phyloP scores from a whole-genome alignment of 2,329 filamentous ascomycete species.

The Venturia aucupariae region DNA sequence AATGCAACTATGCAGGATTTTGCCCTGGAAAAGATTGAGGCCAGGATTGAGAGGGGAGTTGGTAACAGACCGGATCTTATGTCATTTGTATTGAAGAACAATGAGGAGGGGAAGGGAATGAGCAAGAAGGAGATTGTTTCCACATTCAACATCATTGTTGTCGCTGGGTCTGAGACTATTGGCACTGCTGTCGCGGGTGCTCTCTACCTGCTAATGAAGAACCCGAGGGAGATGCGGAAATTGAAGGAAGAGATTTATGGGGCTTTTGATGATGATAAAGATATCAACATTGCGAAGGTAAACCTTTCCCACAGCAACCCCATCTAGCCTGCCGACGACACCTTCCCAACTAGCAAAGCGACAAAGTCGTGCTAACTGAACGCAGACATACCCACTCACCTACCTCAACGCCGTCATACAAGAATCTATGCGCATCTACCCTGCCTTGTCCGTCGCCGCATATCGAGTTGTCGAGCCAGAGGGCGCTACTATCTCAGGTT shows the following conservation, averaged over 20 bases:
- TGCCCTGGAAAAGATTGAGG: background rate
- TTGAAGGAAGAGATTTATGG: slow-evolving; percentile 1
- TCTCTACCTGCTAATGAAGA: background rate
- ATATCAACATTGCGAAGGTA: background rate
- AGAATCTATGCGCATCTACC: slow-evolving; percentile 18
- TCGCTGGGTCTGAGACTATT: slow-evolving; percentile 3
- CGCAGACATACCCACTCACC: background rate
- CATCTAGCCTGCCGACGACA: too few relatives aligned
- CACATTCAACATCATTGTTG: slow-evolving; percentile 20
- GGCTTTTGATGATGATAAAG: background rate
- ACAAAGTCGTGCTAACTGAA: background rate
- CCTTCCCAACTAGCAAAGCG: background rate
- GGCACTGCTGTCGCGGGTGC: background rate
- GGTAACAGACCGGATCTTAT: slow-evolving; percentile 22
- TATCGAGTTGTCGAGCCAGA: slow-evolving; percentile 21
- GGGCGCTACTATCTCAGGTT: background rate
- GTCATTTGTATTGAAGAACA: slow-evolving; percentile 14
- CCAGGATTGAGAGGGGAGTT: slow-evolving; percentile 14
- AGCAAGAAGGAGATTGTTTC: slow-evolving; percentile 29
- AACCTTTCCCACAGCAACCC: too few relatives aligned
- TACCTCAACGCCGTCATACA: slow-evolving; percentile 21
- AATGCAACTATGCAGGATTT: slow-evolving; percentile 17
- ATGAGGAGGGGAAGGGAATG: slow-evolving; percentile 19
- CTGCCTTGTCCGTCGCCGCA: slow-evolving; percentile 17
- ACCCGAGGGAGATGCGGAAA: background rate